Base-by-base conservation (phyloP, 371 early-diverging fungal species). In the Haplosporangium sp. region DNA sequence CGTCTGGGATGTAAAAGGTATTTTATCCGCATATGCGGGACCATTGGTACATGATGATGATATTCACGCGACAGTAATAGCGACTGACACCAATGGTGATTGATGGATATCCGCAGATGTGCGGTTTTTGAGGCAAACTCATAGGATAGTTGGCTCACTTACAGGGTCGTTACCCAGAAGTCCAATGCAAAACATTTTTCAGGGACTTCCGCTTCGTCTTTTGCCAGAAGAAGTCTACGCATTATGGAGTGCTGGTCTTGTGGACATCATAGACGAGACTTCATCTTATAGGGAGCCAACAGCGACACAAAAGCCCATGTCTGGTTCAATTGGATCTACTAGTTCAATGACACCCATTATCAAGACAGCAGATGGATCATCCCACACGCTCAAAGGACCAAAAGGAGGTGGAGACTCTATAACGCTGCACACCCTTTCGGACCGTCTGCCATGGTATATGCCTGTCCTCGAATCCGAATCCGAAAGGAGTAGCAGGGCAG, bases 121-220 rank as follows among this genome's bases (percentile, higher is more conserved):
- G 13, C 47, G 56, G 40, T 20, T 43, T 2, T 55, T 79, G 10
- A 40, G 79, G 29, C 69, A 72, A 23, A 23, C 11, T 5, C 54
- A 64, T 13, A 59, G 79, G 55, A 72, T 79, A 20, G 55, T 64
- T 7, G 79, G 73, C 14, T 67, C 73, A 2, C 53, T 72, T 3
- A n/a, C 65, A 5, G 79, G 79, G n/a, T 72, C 79, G 0, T 42
- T 79, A 1, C 69, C 79, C 2, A 48, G 72, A 14, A 79, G 62
- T 40, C 65, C 79, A 9, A 72, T 79, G 62, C 79, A 79, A 46
- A 79, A 79, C 59, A 72, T 79, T 45, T 79, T 79, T 48, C 79
- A 72, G 47, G 73, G 79, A 1, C 59, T 79, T 9, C 79, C 79
- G 0, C 65, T 79, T 12, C 59, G 73, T 8, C 66, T 79, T 2